Evolutionary conservation across 306 rosid species (phyloP).

Genomic region (Quercus bicolor): DNA sequence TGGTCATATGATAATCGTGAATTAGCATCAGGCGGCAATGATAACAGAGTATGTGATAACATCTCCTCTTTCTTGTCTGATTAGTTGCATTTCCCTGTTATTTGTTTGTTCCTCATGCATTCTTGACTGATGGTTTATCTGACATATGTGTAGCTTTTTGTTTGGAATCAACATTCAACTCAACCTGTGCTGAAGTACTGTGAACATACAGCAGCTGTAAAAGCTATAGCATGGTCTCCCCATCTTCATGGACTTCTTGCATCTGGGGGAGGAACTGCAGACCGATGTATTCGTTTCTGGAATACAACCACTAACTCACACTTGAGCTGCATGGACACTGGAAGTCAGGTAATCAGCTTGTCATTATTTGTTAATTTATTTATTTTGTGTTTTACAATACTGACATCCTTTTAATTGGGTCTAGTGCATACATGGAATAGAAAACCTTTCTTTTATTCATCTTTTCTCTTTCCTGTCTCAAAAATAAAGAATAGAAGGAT

Average conservation of each 20-base stretch:
- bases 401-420: constrained; percentile 1
- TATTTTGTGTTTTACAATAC: neutral
- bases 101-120: constrained; percentile 21
- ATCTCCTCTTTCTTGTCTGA: neutral
- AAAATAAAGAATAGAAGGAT: neutral
- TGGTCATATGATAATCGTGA: constrained; percentile 98
- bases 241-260: constrained; percentile 99
- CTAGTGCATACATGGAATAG: constrained; percentile 4
- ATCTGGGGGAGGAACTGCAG: constrained; percentile 99
- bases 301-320: constrained; percentile 93
- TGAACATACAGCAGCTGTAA: constrained; percentile 98
- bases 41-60: constrained; percentile 70
- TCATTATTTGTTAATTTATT: neutral
- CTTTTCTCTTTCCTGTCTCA: neutral
- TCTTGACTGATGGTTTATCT: constrained; percentile 19
- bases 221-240: constrained; percentile 99
- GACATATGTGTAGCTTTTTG: constrained; percentile 59
- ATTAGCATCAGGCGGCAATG: constrained; percentile 98
- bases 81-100: constrained; percentile 14
- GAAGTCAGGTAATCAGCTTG: constrained; percentile 80
- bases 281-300: constrained; percentile 96
- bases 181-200: constrained; percentile 92
- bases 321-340: constrained; percentile 93
- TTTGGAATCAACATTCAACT: constrained; percentile 96
- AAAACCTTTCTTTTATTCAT: neutral